Percentiles rank a stretch among this genome's conserved stretches.
Evolutionary conservation across 1,284 basidiomycete species (phyloP).

Genomic region (Boletellus deceptivus): DNA sequence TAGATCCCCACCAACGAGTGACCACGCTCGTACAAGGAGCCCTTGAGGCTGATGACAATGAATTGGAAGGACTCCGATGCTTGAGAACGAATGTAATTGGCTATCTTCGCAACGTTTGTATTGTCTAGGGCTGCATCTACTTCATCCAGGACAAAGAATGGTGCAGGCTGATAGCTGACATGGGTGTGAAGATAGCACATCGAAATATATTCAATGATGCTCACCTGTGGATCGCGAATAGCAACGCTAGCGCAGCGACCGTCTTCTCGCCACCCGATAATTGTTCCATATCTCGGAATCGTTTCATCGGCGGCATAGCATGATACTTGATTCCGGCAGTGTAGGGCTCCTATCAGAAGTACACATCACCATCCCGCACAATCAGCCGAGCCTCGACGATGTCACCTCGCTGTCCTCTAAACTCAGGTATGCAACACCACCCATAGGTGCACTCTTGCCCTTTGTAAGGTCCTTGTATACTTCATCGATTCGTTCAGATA

Average conservation of each 20-base stretch:
- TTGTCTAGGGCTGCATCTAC: constrained; percentile 97
- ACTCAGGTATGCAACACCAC: constrained; percentile 94
- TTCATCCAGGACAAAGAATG: constrained; percentile 98
- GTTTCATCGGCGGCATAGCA: constrained; percentile 99
- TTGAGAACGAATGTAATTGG: constrained; percentile 84
- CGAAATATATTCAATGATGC: not conserved
- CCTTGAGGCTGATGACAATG: constrained; percentile 95
- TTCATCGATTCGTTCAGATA: constrained; percentile 89
- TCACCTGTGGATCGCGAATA: constrained; percentile 95
- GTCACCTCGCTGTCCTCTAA: constrained; percentile 92
- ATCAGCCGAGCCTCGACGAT: not conserved
- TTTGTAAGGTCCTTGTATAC: constrained; percentile 99
- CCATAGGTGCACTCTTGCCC: constrained; percentile 88
- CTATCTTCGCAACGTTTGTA: constrained; percentile 91
- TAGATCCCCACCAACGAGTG: constrained; percentile 93
- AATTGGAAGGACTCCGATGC: constrained; percentile 87
- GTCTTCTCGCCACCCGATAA: constrained; percentile 98
- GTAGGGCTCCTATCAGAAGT: constrained; percentile 80
- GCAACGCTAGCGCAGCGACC: constrained; percentile 91
- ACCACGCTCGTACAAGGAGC: constrained; percentile 87
- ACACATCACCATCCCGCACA: constrained; percentile 4
- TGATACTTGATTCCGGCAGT: constrained; percentile 95
- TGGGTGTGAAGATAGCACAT: not conserved
- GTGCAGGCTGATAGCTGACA: constrained; percentile 89
- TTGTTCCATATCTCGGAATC: constrained; percentile 99